These are phyloP conservation scores for Colletotrichum tropicale DNA, from an alignment of 2,329 filamentous ascomycete genomes.

Conservation along the genomic window DNA sequence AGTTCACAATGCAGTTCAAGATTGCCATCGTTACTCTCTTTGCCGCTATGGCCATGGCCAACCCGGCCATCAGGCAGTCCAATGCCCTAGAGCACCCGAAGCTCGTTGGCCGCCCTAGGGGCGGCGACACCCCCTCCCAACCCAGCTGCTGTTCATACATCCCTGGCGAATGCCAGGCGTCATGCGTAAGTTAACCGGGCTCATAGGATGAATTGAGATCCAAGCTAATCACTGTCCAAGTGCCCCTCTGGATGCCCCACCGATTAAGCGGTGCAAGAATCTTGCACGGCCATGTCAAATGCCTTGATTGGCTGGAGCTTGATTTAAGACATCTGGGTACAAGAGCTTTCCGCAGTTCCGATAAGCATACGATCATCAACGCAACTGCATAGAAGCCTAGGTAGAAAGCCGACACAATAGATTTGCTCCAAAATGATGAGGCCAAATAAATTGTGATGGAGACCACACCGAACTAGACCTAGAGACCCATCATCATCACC, in stretches of 20 bases:
- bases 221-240: not conserved
- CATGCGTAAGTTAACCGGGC: not conserved
- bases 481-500: no score
- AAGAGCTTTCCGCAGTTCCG: not conserved
- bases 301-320: rapidly evolving
- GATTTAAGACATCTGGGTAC: not conserved
- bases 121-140: not conserved
- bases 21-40: not conserved
- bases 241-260: not conserved
- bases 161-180: not conserved
- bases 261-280: not conserved
- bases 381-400: not conserved
- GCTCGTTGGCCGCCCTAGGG: not conserved
- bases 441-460: not conserved
- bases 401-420: not conserved
- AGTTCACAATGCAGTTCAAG: not conserved
- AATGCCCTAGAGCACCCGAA: not conserved
- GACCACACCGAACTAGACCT: no score
- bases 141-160: not conserved
- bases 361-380: not conserved
- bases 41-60: not conserved
- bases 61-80: not conserved
- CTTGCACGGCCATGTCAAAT: not conserved
- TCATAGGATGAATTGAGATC: not conserved
- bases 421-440: not conserved